Conservation (phyloP, 2,329 filamentous ascomycete species). For the Calonectria fujianensis region DNA sequence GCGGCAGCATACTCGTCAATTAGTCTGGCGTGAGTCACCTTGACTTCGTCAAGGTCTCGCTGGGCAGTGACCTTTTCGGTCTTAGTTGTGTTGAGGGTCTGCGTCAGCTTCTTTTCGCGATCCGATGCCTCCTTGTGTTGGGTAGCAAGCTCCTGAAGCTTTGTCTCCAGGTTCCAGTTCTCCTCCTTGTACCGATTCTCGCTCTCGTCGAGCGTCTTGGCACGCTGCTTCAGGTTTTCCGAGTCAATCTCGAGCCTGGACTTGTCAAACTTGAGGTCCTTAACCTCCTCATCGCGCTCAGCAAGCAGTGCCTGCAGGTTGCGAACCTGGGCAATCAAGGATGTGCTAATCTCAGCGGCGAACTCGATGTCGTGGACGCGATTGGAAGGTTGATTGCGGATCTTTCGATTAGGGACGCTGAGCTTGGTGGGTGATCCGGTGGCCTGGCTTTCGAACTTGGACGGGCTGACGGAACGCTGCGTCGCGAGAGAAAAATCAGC, state of each 20-base stretch:
- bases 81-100: slow-evolving; percentile 80
- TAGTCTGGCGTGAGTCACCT: slow-evolving; percentile 85
- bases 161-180: slow-evolving; percentile 97
- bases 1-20: slow-evolving; percentile 85
- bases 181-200: slow-evolving; percentile 98
- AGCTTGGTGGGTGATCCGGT: slow-evolving; percentile 92
- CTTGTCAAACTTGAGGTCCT: slow-evolving; percentile 83
- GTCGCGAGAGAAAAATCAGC: slow-evolving; percentile 43
- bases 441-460: slow-evolving; percentile 89
- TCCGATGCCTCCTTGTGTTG: slow-evolving; percentile 85
- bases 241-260: slow-evolving; percentile 88
- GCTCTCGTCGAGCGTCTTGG: slow-evolving; percentile 91
- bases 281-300: slow-evolving; percentile 91
- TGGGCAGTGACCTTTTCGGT: slow-evolving; percentile 86
- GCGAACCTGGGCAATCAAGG: slow-evolving; percentile 93
- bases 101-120: slow-evolving; percentile 87
- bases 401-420: slow-evolving; percentile 88
- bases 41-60: slow-evolving; percentile 93
- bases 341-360: slow-evolving; percentile 98
- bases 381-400: slow-evolving; percentile 91
- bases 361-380: slow-evolving; percentile 97
- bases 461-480: slow-evolving; percentile 82
- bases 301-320: slow-evolving; percentile 89
- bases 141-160: slow-evolving; percentile 87
- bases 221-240: slow-evolving; percentile 85